phyloP scores from a whole-genome alignment of 352 stramenopile genomes.

The Pythium periplocum region DNA sequence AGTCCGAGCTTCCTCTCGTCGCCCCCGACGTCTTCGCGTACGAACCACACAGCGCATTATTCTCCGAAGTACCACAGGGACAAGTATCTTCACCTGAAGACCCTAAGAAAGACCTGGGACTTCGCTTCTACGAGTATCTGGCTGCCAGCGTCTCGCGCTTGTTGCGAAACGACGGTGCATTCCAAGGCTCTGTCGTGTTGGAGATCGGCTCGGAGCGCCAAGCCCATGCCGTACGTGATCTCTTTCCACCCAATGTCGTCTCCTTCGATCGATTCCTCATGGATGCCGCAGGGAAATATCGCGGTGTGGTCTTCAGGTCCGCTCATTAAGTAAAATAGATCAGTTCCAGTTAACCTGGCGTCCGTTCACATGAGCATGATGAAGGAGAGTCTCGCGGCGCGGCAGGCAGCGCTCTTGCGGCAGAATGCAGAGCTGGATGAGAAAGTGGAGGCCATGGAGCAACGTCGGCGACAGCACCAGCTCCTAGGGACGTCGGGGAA shows the following conservation, averaged over 20 bases:
- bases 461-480: constrained; percentile 43
- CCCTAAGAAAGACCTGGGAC: constrained; percentile 8
- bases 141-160: constrained; percentile 27
- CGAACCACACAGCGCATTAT: constrained; percentile 70
- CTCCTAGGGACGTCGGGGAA: constrained; percentile 7
- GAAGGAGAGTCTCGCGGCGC: constrained; percentile 54
- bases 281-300: constrained; percentile 7
- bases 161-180: constrained; percentile 14
- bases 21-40: constrained; percentile 49
- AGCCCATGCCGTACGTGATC: constrained; percentile 29
- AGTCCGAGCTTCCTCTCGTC: constrained; percentile 45
- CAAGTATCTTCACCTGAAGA: too few relatives aligned
- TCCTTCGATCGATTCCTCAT: constrained; percentile 10
- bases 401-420: constrained; percentile 50
- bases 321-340: neutral
- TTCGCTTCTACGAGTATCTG: constrained; percentile 53
- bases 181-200: constrained; percentile 24
- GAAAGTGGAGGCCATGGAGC: constrained; percentile 60
- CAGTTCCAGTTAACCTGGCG: neutral
- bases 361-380: constrained; percentile 15
- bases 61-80: constrained; percentile 36
- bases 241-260: constrained; percentile 24
- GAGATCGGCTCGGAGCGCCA: constrained; percentile 60
- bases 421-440: constrained; percentile 65
- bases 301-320: constrained; percentile 10